Evolutionary conservation across 805 yeast species (phyloP), one percentile per base, ranked within the genome.

Genomic region (Lipomyces sp.): DNA sequence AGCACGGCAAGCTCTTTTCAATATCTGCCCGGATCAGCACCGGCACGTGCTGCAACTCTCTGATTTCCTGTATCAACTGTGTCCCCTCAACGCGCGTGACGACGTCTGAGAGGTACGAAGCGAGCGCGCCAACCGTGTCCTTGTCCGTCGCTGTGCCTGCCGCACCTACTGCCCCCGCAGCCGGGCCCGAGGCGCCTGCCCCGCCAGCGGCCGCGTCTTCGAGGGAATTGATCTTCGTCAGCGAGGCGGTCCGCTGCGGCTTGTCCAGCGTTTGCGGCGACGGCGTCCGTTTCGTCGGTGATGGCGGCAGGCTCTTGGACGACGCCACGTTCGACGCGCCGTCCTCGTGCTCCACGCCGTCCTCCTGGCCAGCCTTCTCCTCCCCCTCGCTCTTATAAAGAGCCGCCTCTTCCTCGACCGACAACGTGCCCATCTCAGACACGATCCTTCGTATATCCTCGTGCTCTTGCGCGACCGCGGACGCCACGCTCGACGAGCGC

Each of bases 1-100:
- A 76, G 67, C 97, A 91, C 16, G 98, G 98, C 47, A 91, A 74
- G 2, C 96, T 91, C 90, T 88, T 88, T 44, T 96, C 97, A 45
- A 89, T 80, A 66, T 90, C 98, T 0, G 96, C 88, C 62, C 96
- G 76, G 57, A 93, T 74, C 54, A 91, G 72, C 29, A 91, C 81
- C 8, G 98, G 98, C 43, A 91, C 84, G 61, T 81, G 83, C 43
- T 77, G 77, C 62, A 90, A 71, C 62, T 86, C 91, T 55, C 78
- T 76, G 45, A 91, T 82, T 63, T 86, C 95, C 72, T 93, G 98
- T 42, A 93, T 78, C 62, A 74, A 75, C 23, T 45, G 46, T 3
- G 26, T 37, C 10, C 59, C 58, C 49, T 85, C 91, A 29, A 73
- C 71, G 58, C 86, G 75, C 1, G 84, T 80, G 32, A 69, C 69